A percentile compares a stretch with the other conserved stretches of the same genome.
These are phyloP conservation scores for Thelephora ganbajun DNA, from an alignment of 768 basidiomycete species.

Conservation along the genomic window DNA sequence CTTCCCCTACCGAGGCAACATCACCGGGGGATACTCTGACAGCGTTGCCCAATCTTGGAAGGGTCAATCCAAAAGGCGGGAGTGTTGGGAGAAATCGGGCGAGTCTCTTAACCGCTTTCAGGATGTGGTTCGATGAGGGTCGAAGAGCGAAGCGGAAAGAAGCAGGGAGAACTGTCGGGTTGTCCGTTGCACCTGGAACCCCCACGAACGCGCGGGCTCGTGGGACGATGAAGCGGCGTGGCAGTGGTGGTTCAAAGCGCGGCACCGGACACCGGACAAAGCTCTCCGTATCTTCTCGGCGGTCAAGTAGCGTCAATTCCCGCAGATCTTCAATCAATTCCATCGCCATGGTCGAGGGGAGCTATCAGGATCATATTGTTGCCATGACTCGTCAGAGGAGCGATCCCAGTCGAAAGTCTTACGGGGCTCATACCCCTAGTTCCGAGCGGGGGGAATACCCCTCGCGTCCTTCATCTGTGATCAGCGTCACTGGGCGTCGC, in stretches of 20 bases:
- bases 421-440: conserved; percentile 75
- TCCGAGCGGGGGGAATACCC: conserved; percentile 70
- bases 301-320: conserved; percentile 88
- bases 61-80: conserved; percentile 19
- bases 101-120: conserved; percentile 73
- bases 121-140: conserved; percentile 89
- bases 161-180: conserved; percentile 4
- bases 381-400: conserved; percentile 27
- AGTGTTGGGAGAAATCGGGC: conserved; percentile 49
- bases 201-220: conserved; percentile 12
- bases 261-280: conserved; percentile 39
- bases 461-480: conserved; percentile 77
- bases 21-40: conserved; percentile 40
- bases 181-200: conserved; percentile 9
- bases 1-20: conserved; percentile 34
- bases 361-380: conserved; percentile 24
- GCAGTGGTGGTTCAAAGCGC: conserved; percentile 14
- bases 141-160: conserved; percentile 74
- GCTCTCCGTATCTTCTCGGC: conserved; percentile 65
- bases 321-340: conserved; percentile 50
- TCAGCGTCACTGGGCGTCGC: conserved; percentile 50
- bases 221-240: conserved; percentile 35
- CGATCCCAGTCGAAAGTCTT: conserved; percentile 51
- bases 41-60: conserved; percentile 27
- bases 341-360: conserved; percentile 34